Evolutionary conservation across 108 stramenopile genomes (phyloP).

Genomic region (Asterionellopsis glacialis): DNA sequence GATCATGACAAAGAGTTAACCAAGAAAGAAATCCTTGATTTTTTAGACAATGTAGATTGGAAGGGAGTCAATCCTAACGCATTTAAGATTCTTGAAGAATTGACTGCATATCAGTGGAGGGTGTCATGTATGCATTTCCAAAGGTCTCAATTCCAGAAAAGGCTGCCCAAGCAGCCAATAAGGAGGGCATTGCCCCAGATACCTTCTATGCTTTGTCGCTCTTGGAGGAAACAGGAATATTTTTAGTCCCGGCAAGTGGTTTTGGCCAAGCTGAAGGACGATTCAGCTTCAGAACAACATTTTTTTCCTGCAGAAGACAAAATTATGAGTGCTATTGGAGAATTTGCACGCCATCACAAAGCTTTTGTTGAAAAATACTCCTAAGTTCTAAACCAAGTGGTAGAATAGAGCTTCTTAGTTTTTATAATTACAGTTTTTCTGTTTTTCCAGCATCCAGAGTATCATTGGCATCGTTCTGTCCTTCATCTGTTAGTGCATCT

Average conservation of each 20-base stretch:
- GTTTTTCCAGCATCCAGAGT: too few relatives aligned
- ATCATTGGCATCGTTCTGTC: too few relatives aligned
- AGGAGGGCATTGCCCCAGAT: constrained; percentile 77
- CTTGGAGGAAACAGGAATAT: constrained; percentile 88
- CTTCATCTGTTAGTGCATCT: too few relatives aligned
- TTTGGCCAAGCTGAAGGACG: constrained; percentile 93
- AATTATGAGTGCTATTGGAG: constrained; percentile 62
- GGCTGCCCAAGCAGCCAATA: constrained; percentile 69
- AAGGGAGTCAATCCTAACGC: constrained; percentile 28
- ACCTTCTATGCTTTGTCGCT: constrained; percentile 91
- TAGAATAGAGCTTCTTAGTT: not conserved
- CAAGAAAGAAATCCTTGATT: constrained; percentile 41
- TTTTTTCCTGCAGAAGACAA: constrained; percentile 89
- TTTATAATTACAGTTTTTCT: too few relatives aligned
- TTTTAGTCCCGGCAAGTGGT: constrained; percentile 93
- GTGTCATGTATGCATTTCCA: constrained; percentile 97
- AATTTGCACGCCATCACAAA: constrained; percentile 72
- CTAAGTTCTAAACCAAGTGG: not conserved
- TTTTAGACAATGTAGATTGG: constrained; percentile 18
- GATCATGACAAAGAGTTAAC: constrained; percentile 32
- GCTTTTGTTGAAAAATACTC: constrained; percentile 71
- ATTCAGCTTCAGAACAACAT: constrained; percentile 95
- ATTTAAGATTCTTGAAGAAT: constrained; percentile 44
- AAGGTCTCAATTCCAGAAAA: constrained; percentile 68
- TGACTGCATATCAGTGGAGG: constrained; percentile 83